phyloP scores from a whole-genome alignment of 2,329 filamentous ascomycete species.

The Capronia epimyces region DNA sequence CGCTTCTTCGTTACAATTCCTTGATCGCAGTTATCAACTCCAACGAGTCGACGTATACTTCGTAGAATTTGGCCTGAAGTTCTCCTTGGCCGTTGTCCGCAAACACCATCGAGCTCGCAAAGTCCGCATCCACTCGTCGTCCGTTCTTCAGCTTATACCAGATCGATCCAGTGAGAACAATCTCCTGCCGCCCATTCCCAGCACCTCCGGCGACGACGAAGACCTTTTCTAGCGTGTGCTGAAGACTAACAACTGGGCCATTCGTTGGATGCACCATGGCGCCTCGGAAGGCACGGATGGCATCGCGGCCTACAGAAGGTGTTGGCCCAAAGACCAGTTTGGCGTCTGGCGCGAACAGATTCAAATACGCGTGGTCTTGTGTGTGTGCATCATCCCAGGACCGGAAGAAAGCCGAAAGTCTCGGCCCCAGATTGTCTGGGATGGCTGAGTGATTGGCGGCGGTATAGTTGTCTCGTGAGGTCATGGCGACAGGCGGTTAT shows the following conservation, averaged over 20 bases:
- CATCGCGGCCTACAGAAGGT: conserved; percentile 12
- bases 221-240: conserved; percentile 18
- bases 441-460: conserved; percentile 19
- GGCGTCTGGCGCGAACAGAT: conserved; percentile 15
- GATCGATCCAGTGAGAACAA: conserved; percentile 20
- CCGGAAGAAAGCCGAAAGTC: conserved; percentile 18
- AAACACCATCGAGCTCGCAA: conserved; percentile 16
- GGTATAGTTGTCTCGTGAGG: conserved; percentile 19
- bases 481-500: conserved; percentile 15
- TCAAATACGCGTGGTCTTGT: conserved; percentile 10
- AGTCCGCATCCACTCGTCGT: conserved; percentile 15
- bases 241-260: conserved; percentile 18
- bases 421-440: conserved; percentile 10
- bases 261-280: conserved; percentile 21
- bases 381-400: conserved; percentile 20
- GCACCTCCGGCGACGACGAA: conserved; percentile 16
- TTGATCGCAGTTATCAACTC: conserved; percentile 20
- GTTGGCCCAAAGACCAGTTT: conserved; percentile 16
- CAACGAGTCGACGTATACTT: conserved; percentile 16
- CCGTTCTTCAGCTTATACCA: conserved; percentile 22
- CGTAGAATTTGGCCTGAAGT: conserved; percentile 15
- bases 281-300: conserved; percentile 16
- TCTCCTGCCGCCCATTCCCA: conserved; percentile 12
- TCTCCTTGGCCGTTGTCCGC: conserved; percentile 7
- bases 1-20: too few species aligned